Evolutionary conservation across 805 yeast species (phyloP).

Genomic region (Metschnikowia colocasiae): DNA sequence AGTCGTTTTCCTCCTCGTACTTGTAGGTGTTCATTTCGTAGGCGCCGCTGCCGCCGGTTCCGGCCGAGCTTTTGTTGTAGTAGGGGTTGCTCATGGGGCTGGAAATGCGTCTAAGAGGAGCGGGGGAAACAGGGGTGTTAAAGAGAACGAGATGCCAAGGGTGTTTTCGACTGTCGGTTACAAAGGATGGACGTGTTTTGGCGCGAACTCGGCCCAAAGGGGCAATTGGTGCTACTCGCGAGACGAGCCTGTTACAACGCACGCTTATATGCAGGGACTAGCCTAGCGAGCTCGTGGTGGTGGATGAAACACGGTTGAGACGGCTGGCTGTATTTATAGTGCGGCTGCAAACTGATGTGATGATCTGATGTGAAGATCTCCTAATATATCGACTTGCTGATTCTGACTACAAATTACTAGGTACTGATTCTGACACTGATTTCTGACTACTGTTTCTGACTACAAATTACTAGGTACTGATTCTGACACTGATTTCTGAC

Average conservation of each 20-base stretch:
- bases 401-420: too few relatives aligned
- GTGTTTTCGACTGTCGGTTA: background rate
- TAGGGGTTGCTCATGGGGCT: slow-evolving; percentile 36
- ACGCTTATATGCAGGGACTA: background rate
- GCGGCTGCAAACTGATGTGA: too few relatives aligned
- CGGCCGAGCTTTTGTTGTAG: slow-evolving; percentile 12
- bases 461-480: too few relatives aligned
- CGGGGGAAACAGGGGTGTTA: background rate
- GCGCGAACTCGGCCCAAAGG: background rate
- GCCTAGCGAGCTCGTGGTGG: too few relatives aligned
- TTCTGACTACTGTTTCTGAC: too few relatives aligned
- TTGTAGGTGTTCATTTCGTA: slow-evolving; percentile 18
- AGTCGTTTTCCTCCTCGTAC: slow-evolving; percentile 44
- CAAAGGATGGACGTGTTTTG: background rate
- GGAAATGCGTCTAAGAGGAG: background rate
- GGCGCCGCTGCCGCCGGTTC: slow-evolving; percentile 5
- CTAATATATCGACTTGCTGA: too few relatives aligned
- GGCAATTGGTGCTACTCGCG: background rate
- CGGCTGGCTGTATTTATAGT: too few relatives aligned
- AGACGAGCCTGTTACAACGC: background rate
- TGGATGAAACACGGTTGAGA: too few relatives aligned
- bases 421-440: too few relatives aligned
- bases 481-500: too few relatives aligned
- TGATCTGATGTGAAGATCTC: too few relatives aligned
- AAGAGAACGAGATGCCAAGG: background rate